Base-by-base conservation (phyloP, 768 basidiomycete species). In the Trametopsis cervina region DNA sequence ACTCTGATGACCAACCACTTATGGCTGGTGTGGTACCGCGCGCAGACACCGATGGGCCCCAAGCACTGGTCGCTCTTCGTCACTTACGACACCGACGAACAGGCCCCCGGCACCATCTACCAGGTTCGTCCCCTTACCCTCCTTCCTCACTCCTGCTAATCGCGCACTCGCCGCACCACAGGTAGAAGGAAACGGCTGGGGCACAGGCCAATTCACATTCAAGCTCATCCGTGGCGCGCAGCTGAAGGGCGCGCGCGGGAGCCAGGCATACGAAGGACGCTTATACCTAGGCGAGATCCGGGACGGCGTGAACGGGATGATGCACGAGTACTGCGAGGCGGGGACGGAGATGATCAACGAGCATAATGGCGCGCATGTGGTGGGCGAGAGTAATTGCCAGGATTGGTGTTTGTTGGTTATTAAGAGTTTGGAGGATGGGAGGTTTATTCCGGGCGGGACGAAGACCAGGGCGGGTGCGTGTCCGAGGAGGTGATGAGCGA, bases 1-100 rank as follows among this genome's bases (percentile, higher is more conserved):
- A 23, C 26, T 29, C 18, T 18, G 24, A 54, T 50, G 49, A 50
- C 49, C 43, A 54, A 50, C 53, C 45, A 50, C 23, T 47, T 50
- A 27, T 54, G 53, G 53, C 49, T 54, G 49, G 53, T 54, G 6
- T 54, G 49, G 53, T 54, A 50, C 49, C 53, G 53, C 20, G 53
- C 49, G 3, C 48, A 49, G 21, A 50, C 44, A 26, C 49, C 53
- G 11, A 9, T 46, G 44, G 48, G 49, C 13, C 53, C 53, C 11
- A 54, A 54, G 37, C 53, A 54, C 40, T 54, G 53, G 49, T 54
- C 53, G 26, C 42, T 54, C 6, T 54, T 54, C 44, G 49, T 54
- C 12, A 54, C 53, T 2, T 54, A 54, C 42, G 49, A 54, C 27
- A 50, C 49, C 15, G 53, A 54, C 53, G 53, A 54, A 44, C 50